phyloP scores from a whole-genome alignment of 2,329 filamentous ascomycete genomes.

The Xylariaceae sp. region DNA sequence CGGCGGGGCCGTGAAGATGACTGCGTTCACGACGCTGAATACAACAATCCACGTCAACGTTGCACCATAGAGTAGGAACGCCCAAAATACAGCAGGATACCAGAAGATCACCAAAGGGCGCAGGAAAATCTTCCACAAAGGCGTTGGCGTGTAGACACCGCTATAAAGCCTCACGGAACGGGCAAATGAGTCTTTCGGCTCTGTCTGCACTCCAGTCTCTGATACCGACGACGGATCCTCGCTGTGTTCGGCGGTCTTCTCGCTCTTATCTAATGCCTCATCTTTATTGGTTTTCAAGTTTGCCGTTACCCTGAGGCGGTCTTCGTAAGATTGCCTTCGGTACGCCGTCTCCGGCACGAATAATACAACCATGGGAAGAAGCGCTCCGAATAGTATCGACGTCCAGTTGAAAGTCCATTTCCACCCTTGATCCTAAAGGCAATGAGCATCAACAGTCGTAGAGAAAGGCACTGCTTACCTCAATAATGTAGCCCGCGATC shows the following conservation, averaged over 20 bases:
- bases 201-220: conserved; percentile 25
- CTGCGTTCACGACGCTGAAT: conserved; percentile 46
- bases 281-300: conserved; percentile 14
- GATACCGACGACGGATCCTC: conserved; percentile 9
- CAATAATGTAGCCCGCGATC: conserved; percentile 41
- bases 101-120: conserved; percentile 48
- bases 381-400: conserved; percentile 42
- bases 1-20: conserved; percentile 48
- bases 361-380: conserved; percentile 43
- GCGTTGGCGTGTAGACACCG: conserved; percentile 36
- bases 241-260: conserved; percentile 12
- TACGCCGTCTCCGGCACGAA: conserved; percentile 53
- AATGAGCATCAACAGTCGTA: conserved; percentile 1
- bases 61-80: conserved; percentile 47
- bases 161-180: conserved; percentile 35
- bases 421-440: conserved; percentile 36
- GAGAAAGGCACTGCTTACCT: conserved; percentile 18
- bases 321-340: conserved; percentile 31
- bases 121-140: conserved; percentile 39
- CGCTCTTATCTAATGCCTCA: conserved; percentile 24
- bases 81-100: conserved; percentile 50
- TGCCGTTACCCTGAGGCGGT: conserved; percentile 11
- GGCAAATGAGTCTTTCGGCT: conserved; percentile 33
- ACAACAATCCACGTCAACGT: conserved; percentile 41
- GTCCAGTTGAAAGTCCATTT: conserved; percentile 47